phyloP scores from a whole-genome alignment of 768 basidiomycete species.

The Fomitopsis serialis region DNA sequence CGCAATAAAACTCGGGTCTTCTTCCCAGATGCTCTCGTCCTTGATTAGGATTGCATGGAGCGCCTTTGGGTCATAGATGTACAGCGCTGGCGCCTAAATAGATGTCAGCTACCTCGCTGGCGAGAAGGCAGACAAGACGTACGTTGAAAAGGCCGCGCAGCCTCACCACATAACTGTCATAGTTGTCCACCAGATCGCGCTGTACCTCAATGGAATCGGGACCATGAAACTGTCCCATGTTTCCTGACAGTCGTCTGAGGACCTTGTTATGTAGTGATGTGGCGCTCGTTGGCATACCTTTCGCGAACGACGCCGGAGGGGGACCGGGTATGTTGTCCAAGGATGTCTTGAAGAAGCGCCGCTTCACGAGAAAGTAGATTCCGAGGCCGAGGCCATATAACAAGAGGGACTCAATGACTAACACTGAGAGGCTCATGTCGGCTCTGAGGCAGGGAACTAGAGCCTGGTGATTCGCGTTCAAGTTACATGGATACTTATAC shows the following conservation, averaged over 20 bases:
- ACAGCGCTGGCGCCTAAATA: conserved; percentile 26
- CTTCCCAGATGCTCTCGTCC: conserved; percentile 22
- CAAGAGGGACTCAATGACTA: too few relatives aligned
- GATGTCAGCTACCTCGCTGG: neutral
- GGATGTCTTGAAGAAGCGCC: conserved; percentile 10
- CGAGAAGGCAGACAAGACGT: neutral
- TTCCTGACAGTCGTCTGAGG: conserved; percentile 7
- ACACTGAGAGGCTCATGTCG: neutral
- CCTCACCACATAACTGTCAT: conserved; percentile 11
- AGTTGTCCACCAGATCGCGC: conserved; percentile 10
- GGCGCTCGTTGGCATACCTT: too few relatives aligned
- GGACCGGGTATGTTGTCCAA: conserved; percentile 38
- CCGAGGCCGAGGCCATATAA: too few relatives aligned
- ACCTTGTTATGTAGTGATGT: too few relatives aligned
- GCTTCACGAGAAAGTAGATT: too few relatives aligned
- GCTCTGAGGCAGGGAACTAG: too few relatives aligned
- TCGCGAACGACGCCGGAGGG: conserved; percentile 5
- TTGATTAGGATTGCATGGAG: conserved; percentile 41
- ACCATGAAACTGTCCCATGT: conserved; percentile 13
- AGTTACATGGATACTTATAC: too few relatives aligned
- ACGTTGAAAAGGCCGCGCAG: conserved; percentile 16
- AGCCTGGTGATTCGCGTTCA: too few relatives aligned
- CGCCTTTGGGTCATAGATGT: conserved; percentile 40
- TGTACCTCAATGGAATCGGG: conserved; percentile 13
- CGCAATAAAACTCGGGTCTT: neutral